Base-by-base conservation (phyloP, 1,284 basidiomycete genomes). In the Rhizopogon hawkerae region DNA sequence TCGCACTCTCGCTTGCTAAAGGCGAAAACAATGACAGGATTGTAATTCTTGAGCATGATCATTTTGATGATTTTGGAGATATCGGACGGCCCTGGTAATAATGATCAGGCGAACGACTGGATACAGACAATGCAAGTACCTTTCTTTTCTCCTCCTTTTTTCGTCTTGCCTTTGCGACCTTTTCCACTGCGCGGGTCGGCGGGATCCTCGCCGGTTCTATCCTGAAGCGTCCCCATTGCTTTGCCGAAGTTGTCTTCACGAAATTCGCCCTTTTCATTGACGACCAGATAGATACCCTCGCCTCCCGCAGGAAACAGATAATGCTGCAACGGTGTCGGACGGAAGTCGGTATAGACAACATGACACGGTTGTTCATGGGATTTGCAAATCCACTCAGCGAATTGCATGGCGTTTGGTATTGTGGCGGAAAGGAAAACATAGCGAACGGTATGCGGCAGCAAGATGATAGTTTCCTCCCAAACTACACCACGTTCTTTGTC, bases 401-500 rank as follows among this genome's bases (percentile, higher is more conserved):
- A 99, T 65, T 99, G 92, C 92, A 97, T 96, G 7, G 96, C 94
- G 69, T 99, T 98, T 35, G 96, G 96, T 53, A 99, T 98, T 23
- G 96, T 99, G 48, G 96, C 95, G n/a, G 96, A 99, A 35, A 98
- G 83, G 72, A 99, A 98, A 55, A 98, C 96, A 65, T 97, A 96
- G 68, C 89, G 92, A 51, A 98, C 95, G 21, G 83, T 85, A 66
- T 97, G 91, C 3, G 96, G 95, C 6, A 99, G 81, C 0, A 99
- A 80, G 58, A 98, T 98, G 65, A 98, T 97, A 0, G 96, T 98
- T 61, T 89, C 85, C 64, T 89, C 86, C 85, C 85, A 88, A 21
- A 88, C 85, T n/a, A 90, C 88, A 57, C 87, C 87, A 56, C 87
- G 83, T 60, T 90, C 87, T 58, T 94, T 93, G 75, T 98, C 96